Evolutionary conservation across 768 basidiomycete genomes (phyloP).

Genomic region (Multifurca ochricompacta): DNA sequence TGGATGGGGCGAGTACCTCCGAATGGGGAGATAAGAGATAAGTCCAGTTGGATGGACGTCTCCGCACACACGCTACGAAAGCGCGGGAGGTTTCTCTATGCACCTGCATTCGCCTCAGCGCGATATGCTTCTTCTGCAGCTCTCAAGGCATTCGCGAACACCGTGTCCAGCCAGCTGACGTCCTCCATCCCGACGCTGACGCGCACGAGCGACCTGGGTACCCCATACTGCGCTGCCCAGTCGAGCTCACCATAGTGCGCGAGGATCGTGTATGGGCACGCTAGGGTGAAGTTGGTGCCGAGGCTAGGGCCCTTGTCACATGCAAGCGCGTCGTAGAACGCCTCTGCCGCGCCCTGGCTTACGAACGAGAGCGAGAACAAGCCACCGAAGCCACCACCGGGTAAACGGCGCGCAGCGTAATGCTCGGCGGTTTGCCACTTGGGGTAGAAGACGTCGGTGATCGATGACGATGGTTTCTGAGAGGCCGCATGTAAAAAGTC

Average conservation of each 20-base stretch:
- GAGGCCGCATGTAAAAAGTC: constrained; percentile 65
- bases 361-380: constrained; percentile 85
- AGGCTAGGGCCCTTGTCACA: constrained; percentile 87
- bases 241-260: constrained; percentile 86
- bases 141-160: constrained; percentile 56
- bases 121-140: constrained; percentile 53
- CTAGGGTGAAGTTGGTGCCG: constrained; percentile 94
- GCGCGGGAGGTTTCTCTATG: not conserved
- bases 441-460: constrained; percentile 88
- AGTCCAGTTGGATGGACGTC: constrained; percentile 20
- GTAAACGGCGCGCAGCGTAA: constrained; percentile 59
- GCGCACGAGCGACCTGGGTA: constrained; percentile 76
- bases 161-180: constrained; percentile 41
- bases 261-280: constrained; percentile 87
- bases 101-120: not conserved
- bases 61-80: not conserved
- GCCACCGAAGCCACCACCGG: constrained; percentile 52
- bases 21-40: not conserved
- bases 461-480: constrained; percentile 23
- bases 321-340: constrained; percentile 78
- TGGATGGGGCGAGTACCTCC: constrained; percentile 1
- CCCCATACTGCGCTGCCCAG: constrained; percentile 85
- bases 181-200: constrained; percentile 92
- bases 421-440: constrained; percentile 66
- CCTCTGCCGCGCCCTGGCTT: constrained; percentile 51